A percentile compares a stretch with the other conserved stretches of the same genome.
These are phyloP conservation scores for Umbelopsis ramanniana DNA, from an alignment of 192 early-diverging fungal species.

Conservation along the genomic window DNA sequence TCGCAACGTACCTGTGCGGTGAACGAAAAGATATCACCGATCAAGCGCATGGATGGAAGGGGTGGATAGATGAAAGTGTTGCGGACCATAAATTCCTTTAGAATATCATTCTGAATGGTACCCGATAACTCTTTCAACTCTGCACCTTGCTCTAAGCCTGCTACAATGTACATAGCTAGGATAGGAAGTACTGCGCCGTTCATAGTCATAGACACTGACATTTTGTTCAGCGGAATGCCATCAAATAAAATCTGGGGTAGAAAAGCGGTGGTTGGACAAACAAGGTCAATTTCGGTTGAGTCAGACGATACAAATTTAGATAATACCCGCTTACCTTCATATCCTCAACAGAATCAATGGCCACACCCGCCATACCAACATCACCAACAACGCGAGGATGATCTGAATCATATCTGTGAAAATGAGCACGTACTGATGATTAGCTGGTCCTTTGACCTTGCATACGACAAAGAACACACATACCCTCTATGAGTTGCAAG, in stretches of 20 bases:
- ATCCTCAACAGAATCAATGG: slow-evolving; percentile 91
- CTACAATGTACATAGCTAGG: slow-evolving; percentile 89
- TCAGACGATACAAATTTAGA: slow-evolving; percentile 15
- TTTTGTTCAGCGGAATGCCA: slow-evolving; percentile 87
- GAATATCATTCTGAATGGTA: slow-evolving; percentile 92
- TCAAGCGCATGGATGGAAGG: slow-evolving; percentile 86
- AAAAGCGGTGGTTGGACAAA: not conserved
- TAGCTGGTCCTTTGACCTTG: not conserved
- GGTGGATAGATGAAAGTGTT: slow-evolving; percentile 96
- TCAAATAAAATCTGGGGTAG: slow-evolving; percentile 72
- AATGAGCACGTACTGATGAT: not conserved
- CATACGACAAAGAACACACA: not conserved
- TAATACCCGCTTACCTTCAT: slow-evolving; percentile 49
- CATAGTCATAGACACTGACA: slow-evolving; percentile 95
- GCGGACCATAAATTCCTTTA: slow-evolving; percentile 94
- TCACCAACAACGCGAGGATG: slow-evolving; percentile 89
- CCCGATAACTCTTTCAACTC: slow-evolving; percentile 79
- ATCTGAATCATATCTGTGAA: slow-evolving; percentile 79
- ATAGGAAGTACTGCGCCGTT: slow-evolving; percentile 93
- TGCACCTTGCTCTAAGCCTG: slow-evolving; percentile 86
- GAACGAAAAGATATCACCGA: slow-evolving; percentile 90
- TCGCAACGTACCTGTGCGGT: slow-evolving; percentile 61
- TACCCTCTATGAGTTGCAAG: slow-evolving; percentile 88
- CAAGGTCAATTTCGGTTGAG: slow-evolving; percentile 19
- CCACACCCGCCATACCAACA: slow-evolving; percentile 93